Conservation (phyloP, 1,284 basidiomycete species). For the Fomitopsis betulina region DNA sequence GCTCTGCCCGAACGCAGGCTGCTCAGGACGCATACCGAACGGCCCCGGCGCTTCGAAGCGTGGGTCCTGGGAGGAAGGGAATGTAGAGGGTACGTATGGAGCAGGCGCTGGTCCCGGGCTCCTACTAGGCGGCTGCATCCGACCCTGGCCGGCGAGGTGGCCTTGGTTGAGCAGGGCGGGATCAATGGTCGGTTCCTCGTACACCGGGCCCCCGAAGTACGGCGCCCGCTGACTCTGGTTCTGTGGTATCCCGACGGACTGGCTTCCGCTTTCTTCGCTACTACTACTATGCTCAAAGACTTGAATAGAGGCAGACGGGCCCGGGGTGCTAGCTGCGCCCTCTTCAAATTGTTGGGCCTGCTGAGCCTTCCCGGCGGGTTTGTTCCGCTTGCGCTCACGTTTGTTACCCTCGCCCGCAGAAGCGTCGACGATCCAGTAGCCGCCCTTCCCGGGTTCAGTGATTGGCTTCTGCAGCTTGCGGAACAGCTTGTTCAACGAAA, state of each 20-base stretch:
- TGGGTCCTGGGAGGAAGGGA: neutral
- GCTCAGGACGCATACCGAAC: neutral
- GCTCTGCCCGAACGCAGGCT: neutral
- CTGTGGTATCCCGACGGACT: neutral
- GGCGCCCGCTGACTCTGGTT: neutral
- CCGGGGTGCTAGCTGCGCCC: neutral
- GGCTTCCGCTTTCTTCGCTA: neutral
- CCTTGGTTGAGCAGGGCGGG: neutral
- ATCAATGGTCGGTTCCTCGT: neutral
- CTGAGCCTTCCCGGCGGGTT: conserved; percentile 28
- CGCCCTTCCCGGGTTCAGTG: conserved; percentile 70
- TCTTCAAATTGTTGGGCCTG: conserved; percentile 6
- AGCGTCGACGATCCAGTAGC: conserved; percentile 66
- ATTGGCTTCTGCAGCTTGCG: conserved; percentile 55
- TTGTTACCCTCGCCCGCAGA: conserved; percentile 59
- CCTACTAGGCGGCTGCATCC: neutral
- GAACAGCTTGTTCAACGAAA: conserved; percentile 85
- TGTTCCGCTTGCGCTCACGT: conserved; percentile 53
- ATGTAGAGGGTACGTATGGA: neutral
- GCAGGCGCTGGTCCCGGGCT: neutral
- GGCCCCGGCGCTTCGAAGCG: neutral
- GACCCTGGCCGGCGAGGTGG: neutral
- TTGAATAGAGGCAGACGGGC: neutral
- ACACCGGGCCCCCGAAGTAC: neutral
- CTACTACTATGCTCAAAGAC: neutral